phyloP scores from a whole-genome alignment of 208 protist species.

The Phytomonas sp. region DNA sequence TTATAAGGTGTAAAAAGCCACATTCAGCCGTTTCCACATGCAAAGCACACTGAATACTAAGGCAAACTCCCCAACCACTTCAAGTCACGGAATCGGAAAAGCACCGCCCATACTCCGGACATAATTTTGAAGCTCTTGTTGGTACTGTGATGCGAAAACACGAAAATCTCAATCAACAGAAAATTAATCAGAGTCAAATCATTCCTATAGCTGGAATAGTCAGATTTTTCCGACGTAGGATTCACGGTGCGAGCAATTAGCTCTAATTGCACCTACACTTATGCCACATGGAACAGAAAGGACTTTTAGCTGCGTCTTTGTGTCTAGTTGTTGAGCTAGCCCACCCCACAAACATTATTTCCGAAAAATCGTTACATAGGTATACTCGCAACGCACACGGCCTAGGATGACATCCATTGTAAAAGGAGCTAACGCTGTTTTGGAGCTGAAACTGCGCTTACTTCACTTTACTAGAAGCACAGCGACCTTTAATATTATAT shows the following conservation, averaged over 20 bases:
- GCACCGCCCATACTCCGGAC: background rate
- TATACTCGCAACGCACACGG: background rate
- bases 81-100: background rate
- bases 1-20: constrained; percentile 35
- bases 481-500: background rate
- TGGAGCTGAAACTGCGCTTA: background rate
- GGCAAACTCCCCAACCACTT: background rate
- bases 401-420: background rate
- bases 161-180: background rate
- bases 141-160: background rate
- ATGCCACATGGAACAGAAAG: no score
- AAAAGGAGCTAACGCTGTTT: background rate
- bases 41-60: constrained; percentile 26
- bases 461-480: background rate
- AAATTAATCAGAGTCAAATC: background rate
- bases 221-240: background rate
- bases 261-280: no score
- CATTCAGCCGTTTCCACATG: constrained; percentile 16
- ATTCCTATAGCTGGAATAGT: background rate
- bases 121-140: background rate
- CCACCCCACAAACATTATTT: background rate
- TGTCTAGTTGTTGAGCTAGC: background rate
- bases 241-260: no score
- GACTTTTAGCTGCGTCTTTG: background rate
- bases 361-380: background rate